A percentile compares a stretch with the other conserved stretches of the same genome.
Conservation (phyloP, 2,329 filamentous ascomycete species). For the Knufia petricola region DNA sequence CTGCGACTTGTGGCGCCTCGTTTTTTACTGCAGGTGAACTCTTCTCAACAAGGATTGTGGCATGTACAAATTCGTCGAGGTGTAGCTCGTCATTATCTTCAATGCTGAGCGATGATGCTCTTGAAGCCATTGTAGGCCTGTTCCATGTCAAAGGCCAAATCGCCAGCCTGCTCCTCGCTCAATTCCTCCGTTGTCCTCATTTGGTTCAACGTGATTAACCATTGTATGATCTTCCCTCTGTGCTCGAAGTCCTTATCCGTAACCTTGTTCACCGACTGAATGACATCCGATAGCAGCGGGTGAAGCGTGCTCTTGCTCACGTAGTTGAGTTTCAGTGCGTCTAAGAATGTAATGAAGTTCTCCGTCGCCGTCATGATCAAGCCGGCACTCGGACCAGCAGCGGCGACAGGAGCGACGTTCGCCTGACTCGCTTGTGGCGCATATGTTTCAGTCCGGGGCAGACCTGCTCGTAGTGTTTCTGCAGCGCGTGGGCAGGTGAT, state of each 20-base stretch:
- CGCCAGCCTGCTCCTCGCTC: conserved; percentile 73
- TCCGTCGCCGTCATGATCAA: conserved; percentile 86
- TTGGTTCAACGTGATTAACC: conserved; percentile 93
- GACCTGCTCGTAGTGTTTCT: conserved; percentile 80
- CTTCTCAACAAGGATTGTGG: too few species aligned
- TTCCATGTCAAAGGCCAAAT: conserved; percentile 88
- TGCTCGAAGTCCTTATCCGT: conserved; percentile 92
- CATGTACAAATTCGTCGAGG: too few species aligned
- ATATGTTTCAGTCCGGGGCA: conserved; percentile 56
- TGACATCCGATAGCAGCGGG: conserved; percentile 85
- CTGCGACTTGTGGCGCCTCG: too few species aligned
- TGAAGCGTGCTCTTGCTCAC: conserved; percentile 95
- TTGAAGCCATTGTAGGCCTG: conserved; percentile 93
- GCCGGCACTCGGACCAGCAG: conserved; percentile 41
- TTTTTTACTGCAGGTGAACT: too few species aligned
- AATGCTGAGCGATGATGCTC: conserved; percentile 17
- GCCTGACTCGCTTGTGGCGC: conserved; percentile 16
- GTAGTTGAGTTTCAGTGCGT: conserved; percentile 84
- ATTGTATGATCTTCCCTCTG: conserved; percentile 94
- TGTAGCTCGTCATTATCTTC: too few species aligned
- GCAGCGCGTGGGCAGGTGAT: conserved; percentile 91
- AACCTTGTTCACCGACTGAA: conserved; percentile 94
- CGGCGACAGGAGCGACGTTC: conserved; percentile 14
- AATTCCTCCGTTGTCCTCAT: conserved; percentile 94
- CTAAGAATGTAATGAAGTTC: conserved; percentile 96